Percentiles rank a stretch among this genome's conserved stretches.
phyloP scores from a whole-genome alignment of 2,329 filamentous ascomycete species.

The Venturia oleaginea region DNA sequence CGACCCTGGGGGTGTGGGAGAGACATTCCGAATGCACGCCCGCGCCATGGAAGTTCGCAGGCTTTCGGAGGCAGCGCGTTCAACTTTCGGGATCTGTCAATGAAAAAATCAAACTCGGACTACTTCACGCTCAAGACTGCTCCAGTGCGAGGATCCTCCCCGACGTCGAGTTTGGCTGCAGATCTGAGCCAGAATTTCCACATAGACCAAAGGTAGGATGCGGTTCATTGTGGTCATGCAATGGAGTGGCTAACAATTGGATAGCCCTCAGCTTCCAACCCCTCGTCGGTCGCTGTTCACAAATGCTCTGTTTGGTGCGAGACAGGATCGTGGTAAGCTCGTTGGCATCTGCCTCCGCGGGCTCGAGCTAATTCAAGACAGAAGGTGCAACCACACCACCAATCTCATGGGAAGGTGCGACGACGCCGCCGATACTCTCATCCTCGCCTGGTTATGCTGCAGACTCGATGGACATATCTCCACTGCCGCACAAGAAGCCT shows the following conservation, averaged over 20 bases:
- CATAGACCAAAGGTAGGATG: constrained; percentile 78
- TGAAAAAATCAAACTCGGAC: constrained; percentile 58
- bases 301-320: constrained; percentile 53
- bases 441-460: constrained; percentile 67
- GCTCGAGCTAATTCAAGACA: constrained; percentile 17
- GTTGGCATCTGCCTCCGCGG: neutral
- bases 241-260: constrained; percentile 20
- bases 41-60: constrained; percentile 43
- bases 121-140: constrained; percentile 60
- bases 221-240: constrained; percentile 14
- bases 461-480: constrained; percentile 89
- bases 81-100: constrained; percentile 67
- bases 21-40: constrained; percentile 45
- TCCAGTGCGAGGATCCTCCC: constrained; percentile 68
- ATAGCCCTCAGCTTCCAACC: constrained; percentile 71
- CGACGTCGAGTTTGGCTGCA: constrained; percentile 80
- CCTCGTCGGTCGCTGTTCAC: constrained; percentile 80
- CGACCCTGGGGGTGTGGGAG: constrained; percentile 52
- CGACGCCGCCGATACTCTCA: constrained; percentile 73
- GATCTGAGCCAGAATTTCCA: constrained; percentile 97
- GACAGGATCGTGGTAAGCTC: constrained; percentile 51
- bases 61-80: constrained; percentile 55
- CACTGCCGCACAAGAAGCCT: constrained; percentile 71
- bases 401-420: constrained; percentile 51
- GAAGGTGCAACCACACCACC: constrained; percentile 37